Evolutionary conservation across 2,329 filamentous ascomycete species (phyloP).

Genomic region (Aspergillus sp.): DNA sequence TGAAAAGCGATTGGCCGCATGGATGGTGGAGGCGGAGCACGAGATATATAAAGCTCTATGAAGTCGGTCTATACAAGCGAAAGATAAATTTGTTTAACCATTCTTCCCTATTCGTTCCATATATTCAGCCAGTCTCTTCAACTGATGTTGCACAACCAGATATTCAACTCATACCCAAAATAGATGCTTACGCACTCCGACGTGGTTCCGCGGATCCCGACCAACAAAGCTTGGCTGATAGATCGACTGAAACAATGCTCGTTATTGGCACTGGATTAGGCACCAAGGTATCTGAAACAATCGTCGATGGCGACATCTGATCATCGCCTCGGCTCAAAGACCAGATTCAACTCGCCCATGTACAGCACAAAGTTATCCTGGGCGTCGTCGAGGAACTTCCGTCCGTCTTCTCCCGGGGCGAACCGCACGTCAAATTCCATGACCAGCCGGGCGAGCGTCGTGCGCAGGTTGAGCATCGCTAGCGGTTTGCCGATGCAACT

Average conservation of each 20-base stretch:
- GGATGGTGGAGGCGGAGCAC: too few relatives aligned
- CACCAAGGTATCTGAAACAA: not conserved
- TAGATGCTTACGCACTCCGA: too few relatives aligned
- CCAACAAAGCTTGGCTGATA: not conserved
- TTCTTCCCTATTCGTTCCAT: too few relatives aligned
- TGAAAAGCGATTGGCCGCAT: too few relatives aligned
- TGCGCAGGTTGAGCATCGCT: slow-evolving; percentile 36
- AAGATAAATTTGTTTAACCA: too few relatives aligned
- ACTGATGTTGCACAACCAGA: too few relatives aligned
- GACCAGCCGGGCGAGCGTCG: slow-evolving; percentile 32
- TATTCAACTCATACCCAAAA: too few relatives aligned
- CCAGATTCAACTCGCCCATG: slow-evolving; percentile 15
- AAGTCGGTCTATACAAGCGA: too few relatives aligned
- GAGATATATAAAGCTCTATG: too few relatives aligned
- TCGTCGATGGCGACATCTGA: not conserved
- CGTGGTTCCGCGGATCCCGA: not conserved
- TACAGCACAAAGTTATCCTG: slow-evolving; percentile 37
- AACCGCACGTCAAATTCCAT: slow-evolving; percentile 35
- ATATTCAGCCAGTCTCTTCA: too few relatives aligned
- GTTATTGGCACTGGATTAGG: not conserved
- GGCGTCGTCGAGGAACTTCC: slow-evolving; percentile 27
- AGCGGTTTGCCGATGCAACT: slow-evolving; percentile 38
- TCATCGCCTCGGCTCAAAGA: slow-evolving; percentile 9
- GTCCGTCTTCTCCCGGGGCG: slow-evolving; percentile 35
- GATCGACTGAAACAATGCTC: not conserved